These are phyloP conservation scores for Sphagnurus paluster DNA, from an alignment of 1,284 basidiomycete genomes.

Conservation along the genomic window DNA sequence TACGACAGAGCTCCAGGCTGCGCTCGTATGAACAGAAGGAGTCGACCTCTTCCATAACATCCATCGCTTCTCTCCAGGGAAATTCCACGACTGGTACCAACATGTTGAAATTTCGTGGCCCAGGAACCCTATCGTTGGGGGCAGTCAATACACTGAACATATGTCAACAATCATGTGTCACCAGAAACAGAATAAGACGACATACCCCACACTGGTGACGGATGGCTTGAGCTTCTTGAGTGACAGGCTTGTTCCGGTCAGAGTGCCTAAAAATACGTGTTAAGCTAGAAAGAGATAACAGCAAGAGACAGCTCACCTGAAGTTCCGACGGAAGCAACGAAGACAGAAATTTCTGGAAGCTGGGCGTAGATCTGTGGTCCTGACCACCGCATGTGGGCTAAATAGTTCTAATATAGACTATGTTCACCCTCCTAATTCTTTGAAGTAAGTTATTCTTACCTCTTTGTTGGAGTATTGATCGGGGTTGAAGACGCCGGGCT, in stretches of 20 bases:
- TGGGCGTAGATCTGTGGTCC: conserved; percentile 26
- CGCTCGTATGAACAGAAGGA: conserved; percentile 22
- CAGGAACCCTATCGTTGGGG: conserved; percentile 24
- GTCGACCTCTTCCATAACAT: conserved; percentile 23
- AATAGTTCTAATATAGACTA: conserved; percentile 19
- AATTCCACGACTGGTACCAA: conserved; percentile 25
- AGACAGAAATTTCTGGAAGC: conserved; percentile 23
- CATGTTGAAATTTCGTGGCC: conserved; percentile 24
- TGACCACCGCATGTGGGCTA: conserved; percentile 26
- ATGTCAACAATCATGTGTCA: neutral
- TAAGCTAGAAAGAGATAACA: neutral
- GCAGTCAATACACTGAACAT: conserved; percentile 20
- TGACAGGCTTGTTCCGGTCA: conserved; percentile 25
- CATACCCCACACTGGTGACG: conserved; percentile 20
- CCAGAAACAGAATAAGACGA: neutral
- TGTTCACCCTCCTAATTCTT: no score
- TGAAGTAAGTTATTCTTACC: no score
- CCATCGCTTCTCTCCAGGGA: conserved; percentile 25
- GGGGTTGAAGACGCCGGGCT: conserved; percentile 21
- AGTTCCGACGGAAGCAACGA: conserved; percentile 24
- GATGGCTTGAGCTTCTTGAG: conserved; percentile 22
- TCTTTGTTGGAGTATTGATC: conserved; percentile 24
- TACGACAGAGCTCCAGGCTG: conserved; percentile 6
- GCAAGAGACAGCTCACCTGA: conserved; percentile 15
- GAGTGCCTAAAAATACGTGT: conserved; percentile 18